Evolutionary conservation across 2,329 filamentous ascomycete genomes (phyloP).

Genomic region (Alternaria angustiovoidea): DNA sequence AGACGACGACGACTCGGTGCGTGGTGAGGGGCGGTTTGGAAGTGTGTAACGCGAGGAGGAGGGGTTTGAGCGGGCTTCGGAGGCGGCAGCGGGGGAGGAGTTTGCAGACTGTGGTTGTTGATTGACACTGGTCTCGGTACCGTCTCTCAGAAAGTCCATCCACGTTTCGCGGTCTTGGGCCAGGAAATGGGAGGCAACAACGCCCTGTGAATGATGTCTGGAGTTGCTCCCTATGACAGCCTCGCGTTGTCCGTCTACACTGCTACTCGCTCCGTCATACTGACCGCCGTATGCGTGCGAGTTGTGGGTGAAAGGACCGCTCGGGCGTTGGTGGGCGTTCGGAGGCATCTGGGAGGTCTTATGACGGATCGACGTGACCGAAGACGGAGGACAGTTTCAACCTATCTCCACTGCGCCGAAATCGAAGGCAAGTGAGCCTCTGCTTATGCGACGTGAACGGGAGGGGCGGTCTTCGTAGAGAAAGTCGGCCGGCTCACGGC

Average conservation of each 20-base stretch:
- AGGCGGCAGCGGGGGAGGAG: slow-evolving; percentile 7
- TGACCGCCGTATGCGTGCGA: slow-evolving; percentile 26
- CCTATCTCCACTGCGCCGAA: slow-evolving; percentile 1
- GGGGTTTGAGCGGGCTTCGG: slow-evolving; percentile 17
- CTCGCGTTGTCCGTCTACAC: slow-evolving; percentile 10
- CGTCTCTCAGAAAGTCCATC: slow-evolving; percentile 45
- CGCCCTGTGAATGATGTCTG: slow-evolving; percentile 29
- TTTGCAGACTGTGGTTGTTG: slow-evolving; percentile 13
- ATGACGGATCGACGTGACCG: slow-evolving; percentile 5
- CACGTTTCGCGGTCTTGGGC: slow-evolving; percentile 46
- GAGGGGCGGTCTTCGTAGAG: slow-evolving; percentile 17
- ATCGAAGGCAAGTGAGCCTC: neutral
- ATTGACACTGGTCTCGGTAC: slow-evolving; percentile 25
- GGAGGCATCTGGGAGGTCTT: slow-evolving; percentile 19
- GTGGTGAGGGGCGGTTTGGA: slow-evolving; percentile 28
- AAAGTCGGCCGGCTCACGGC: slow-evolving; percentile 33
- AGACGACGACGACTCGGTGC: slow-evolving; percentile 29
- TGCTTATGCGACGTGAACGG: slow-evolving; percentile 8
- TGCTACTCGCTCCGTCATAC: slow-evolving; percentile 19
- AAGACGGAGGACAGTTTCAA: slow-evolving; percentile 6
- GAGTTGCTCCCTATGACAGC: slow-evolving; percentile 10
- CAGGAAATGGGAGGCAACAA: slow-evolving; percentile 40
- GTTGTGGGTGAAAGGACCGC: slow-evolving; percentile 24
- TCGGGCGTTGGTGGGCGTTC: slow-evolving; percentile 18
- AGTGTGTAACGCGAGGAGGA: slow-evolving; percentile 28